phyloP scores from a whole-genome alignment of 192 early-diverging fungal species.

The Lobosporangium transversale region DNA sequence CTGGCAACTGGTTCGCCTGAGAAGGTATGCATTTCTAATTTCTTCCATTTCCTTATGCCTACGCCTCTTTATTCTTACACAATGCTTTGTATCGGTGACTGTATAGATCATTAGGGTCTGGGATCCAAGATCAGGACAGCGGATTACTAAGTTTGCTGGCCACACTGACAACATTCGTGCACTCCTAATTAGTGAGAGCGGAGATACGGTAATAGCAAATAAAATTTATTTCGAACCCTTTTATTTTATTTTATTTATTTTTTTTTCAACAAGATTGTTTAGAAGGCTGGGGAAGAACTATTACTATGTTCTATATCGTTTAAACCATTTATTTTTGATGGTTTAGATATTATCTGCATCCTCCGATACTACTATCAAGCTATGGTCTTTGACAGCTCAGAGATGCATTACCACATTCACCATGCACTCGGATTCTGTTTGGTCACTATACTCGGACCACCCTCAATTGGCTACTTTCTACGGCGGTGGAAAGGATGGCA shows the following conservation, averaged over 20 bases:
- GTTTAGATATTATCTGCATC: constrained; percentile 90
- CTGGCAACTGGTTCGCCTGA: constrained; percentile 94
- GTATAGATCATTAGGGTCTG: constrained; percentile 82
- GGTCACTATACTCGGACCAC: constrained; percentile 88
- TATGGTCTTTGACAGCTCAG: constrained; percentile 92
- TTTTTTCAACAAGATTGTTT: not conserved
- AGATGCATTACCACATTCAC: constrained; percentile 91
- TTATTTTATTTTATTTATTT: too few relatives aligned
- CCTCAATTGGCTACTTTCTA: constrained; percentile 91
- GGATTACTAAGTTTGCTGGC: constrained; percentile 82
- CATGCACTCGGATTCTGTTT: constrained; percentile 89
- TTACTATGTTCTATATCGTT: too few relatives aligned
- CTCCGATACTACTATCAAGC: constrained; percentile 94
- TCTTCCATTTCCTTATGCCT: constrained; percentile 1
- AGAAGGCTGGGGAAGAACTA: not conserved
- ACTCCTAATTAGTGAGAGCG: constrained; percentile 87
- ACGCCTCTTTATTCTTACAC: not conserved
- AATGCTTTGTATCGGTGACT: not conserved
- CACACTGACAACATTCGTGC: constrained; percentile 97
- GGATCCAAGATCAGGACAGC: constrained; percentile 83
- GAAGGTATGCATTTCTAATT: constrained; percentile 58
- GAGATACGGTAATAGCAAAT: constrained; percentile 82
- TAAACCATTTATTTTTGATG: not conserved
- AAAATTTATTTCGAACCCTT: too few relatives aligned
- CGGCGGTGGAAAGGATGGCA: constrained; percentile 91